phyloP scores from a whole-genome alignment of 148 eudicot species.

The Vaccinium myrtillus region DNA sequence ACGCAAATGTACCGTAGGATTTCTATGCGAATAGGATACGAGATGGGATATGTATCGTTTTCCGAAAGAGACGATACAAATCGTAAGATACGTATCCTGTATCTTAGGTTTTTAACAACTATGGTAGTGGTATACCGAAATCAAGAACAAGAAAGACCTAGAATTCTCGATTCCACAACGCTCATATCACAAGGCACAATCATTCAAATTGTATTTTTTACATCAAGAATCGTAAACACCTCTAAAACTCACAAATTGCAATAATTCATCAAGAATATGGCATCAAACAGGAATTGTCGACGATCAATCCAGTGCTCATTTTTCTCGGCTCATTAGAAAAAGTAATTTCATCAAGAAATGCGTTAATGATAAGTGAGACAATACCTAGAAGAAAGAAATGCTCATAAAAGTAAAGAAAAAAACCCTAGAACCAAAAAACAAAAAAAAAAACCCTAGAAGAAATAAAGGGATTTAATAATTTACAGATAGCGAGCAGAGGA shows the following conservation, averaged over 20 bases:
- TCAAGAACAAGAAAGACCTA: conserved; percentile 11
- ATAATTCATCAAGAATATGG: no score
- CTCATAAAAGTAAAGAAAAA: conserved; percentile 5
- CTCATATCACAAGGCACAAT: background rate
- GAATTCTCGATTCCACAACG: background rate
- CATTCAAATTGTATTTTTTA: background rate
- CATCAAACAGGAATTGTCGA: background rate
- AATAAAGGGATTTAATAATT: background rate
- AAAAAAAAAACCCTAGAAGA: conserved; percentile 38
- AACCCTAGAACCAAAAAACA: conserved; percentile 35
- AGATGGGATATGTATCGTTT: no score
- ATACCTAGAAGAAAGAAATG: background rate
- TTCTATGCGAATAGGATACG: no score
- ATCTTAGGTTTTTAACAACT: no score
- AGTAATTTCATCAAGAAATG: no score
- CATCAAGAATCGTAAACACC: background rate
- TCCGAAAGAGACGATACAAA: no score
- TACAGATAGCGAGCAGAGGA: conserved; percentile 96
- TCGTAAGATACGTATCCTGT: no score
- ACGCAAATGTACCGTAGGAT: no score
- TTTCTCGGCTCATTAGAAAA: no score
- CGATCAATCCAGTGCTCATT: background rate
- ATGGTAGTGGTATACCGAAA: background rate
- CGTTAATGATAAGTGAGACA: no score
- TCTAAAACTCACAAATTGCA: background rate